A percentile compares a stretch with the other conserved stretches of the same genome.
These are phyloP conservation scores for Triticum timopheevii DNA, from an alignment of 176 grass and related monocot genomes.

Conservation along the genomic window DNA sequence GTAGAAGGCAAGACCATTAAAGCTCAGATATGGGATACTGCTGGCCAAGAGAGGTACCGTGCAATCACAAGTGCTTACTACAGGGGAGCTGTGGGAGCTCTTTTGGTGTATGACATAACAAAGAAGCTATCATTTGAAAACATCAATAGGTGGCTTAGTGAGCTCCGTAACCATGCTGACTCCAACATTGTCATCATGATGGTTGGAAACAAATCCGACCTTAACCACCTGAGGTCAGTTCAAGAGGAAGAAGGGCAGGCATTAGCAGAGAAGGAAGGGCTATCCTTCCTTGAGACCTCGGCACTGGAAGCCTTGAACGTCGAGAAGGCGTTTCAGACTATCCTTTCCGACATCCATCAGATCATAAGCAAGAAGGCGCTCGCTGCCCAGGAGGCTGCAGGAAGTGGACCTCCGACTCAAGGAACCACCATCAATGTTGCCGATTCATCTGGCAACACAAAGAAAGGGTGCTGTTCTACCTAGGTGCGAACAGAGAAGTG, in stretches of 20 bases:
- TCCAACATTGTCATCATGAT: conserved; percentile 83
- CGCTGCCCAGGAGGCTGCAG: conserved; percentile 63
- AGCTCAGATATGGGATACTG: conserved; percentile 77
- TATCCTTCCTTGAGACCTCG: conserved; percentile 67
- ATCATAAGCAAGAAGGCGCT: conserved; percentile 80
- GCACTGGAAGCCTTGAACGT: conserved; percentile 68
- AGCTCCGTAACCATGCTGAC: conserved; percentile 66
- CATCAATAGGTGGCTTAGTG: conserved; percentile 66
- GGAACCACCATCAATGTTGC: conserved; percentile 62
- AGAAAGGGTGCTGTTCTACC: conserved; percentile 55
- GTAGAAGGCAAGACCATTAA: conserved; percentile 68
- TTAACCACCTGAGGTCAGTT: conserved; percentile 64
- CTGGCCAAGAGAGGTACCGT: conserved; percentile 70
- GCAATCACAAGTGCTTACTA: conserved; percentile 80
- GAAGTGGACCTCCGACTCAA: conserved; percentile 52
- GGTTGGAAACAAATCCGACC: conserved; percentile 72
- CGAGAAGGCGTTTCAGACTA: conserved; percentile 68
- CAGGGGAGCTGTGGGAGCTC: conserved; percentile 74
- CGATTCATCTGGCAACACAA: conserved; percentile 34
- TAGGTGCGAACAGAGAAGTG: conserved; percentile 28
- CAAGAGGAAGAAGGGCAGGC: conserved; percentile 59
- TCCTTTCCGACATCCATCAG: conserved; percentile 65
- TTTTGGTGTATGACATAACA: conserved; percentile 71
- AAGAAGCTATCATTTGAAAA: conserved; percentile 76
- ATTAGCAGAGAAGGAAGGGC: conserved; percentile 64